Percentiles rank a stretch among this genome's conserved stretches.
These are phyloP conservation scores for Ophiosphaerella herpotricha DNA, from an alignment of 2,329 filamentous ascomycete species.

Conservation along the genomic window DNA sequence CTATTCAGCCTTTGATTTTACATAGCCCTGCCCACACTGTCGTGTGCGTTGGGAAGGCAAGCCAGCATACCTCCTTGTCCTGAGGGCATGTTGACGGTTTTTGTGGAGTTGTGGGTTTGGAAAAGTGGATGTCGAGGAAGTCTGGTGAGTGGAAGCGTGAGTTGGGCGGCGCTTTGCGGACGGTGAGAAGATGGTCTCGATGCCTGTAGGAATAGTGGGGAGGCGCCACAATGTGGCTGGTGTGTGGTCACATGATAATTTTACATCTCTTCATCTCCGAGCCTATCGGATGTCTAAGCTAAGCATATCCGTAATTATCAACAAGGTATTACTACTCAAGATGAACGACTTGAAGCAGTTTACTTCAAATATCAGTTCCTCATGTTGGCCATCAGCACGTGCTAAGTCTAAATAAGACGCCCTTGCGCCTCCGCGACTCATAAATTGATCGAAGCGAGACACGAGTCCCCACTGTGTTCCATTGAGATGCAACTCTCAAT, in stretches of 20 bases:
- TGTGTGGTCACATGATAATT: too few species aligned
- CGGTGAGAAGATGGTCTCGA: not conserved
- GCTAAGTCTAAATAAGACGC: too few species aligned
- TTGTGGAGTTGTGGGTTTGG: constrained; percentile 6
- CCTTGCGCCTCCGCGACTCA: too few species aligned
- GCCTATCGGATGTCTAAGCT: too few species aligned
- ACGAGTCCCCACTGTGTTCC: not conserved
- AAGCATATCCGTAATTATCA: too few species aligned
- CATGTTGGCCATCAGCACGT: too few species aligned
- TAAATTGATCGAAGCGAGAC: too few species aligned
- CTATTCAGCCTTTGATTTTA: not conserved
- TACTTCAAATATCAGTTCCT: too few species aligned
- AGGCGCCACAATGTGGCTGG: not conserved
- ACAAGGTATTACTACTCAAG: too few species aligned
- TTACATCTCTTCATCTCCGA: not conserved
- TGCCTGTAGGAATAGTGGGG: not conserved
- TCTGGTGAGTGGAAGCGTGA: constrained; percentile 19
- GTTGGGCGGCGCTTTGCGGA: constrained; percentile 4
- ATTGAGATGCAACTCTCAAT: not conserved
- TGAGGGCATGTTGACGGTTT: constrained; percentile 52
- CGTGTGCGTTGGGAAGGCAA: constrained; percentile 5
- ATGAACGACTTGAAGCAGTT: too few species aligned
- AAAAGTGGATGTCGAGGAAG: constrained; percentile 5
- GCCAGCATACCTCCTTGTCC: constrained; percentile 52
- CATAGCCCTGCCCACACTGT: constrained; percentile 7